Percentiles rank a stretch among this genome's conserved stretches.
Evolutionary conservation across 2,329 filamentous ascomycete species (phyloP).

Genomic region (Akanthomyces dipterigenus): DNA sequence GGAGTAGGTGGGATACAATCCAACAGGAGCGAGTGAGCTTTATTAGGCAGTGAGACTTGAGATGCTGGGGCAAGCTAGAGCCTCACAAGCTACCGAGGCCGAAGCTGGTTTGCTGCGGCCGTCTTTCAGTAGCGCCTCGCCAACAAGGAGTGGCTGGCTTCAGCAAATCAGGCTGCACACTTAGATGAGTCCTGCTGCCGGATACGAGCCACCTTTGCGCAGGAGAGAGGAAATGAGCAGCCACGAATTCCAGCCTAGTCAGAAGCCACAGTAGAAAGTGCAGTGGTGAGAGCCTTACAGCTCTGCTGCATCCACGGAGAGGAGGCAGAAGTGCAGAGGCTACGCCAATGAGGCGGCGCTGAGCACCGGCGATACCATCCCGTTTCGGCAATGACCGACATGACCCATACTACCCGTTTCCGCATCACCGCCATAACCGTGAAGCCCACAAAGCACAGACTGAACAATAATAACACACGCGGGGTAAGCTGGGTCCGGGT

Average conservation of each 20-base stretch:
- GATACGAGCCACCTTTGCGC: not conserved
- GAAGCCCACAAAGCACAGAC: too few species aligned
- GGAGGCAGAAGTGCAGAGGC: not conserved
- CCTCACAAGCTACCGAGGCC: conserved; percentile 10
- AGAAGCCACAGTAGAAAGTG: not conserved
- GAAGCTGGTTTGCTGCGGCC: not conserved
- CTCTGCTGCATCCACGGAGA: not conserved
- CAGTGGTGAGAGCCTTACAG: not conserved
- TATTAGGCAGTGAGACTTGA: too few species aligned
- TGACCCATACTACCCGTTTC: not conserved
- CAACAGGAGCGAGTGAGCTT: not conserved
- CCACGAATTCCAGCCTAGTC: not conserved
- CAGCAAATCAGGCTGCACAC: not conserved
- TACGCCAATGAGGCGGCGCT: not conserved
- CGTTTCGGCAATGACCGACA: not conserved
- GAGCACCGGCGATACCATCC: not conserved
- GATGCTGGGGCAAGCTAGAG: not conserved
- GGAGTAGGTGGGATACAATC: too few species aligned
- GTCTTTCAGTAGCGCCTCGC: not conserved
- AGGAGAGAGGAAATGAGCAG: not conserved
- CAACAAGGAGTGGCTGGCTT: not conserved
- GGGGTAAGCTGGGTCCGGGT: conserved; percentile 7
- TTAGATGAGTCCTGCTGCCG: not conserved
- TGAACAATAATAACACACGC: not conserved
- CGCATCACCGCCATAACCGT: too few species aligned